Evolutionary conservation across 345 rosid species (phyloP), one percentile per base, ranked within the genome.

Genomic region (Citrus mangshanensis): DNA sequence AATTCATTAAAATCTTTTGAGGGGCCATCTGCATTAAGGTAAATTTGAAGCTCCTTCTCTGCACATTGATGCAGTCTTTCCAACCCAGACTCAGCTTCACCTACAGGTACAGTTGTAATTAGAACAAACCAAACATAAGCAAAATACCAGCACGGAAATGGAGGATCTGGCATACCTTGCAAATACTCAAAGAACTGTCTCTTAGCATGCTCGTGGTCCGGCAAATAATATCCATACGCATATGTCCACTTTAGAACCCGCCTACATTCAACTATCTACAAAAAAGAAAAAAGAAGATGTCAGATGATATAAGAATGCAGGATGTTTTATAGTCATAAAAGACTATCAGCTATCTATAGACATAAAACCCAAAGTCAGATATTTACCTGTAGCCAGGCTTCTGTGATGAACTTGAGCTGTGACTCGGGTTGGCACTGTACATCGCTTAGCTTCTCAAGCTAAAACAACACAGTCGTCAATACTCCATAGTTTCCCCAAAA

Each of bases 61-160:
- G 94, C 95, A 74, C 97, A 91, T 78, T 91, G 97, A 87, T 93
- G 97, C 81, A 93, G 97, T 19, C 97, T 86, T 77, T 93, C 97
- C 83, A 93, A 88, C 27, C 97, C 95, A 27, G 97, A 88, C 86
- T 93, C 95, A 16, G 98, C 98, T 80, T 93, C 95, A 19, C 98
- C 98, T 93, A 84, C 59, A 84, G 46, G 28, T 12, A 65, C 42
- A 63, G 46, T 59, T 28, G 21, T 74, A 71, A 75, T 63, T 22
- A 82, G 68, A 73, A 72, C 40, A 77, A 32, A 24, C 9, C 18
- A 72, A 59, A 70, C 10, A 64, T 35, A 61, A 68, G 70, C 56
- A 56, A 19, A 75, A 42, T 51, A 56, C 54, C 27, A 68, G 58
- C 69, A 5, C 60, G n/a, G 18, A 24, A 59, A 51, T 67, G 37